Evolutionary conservation across 768 basidiomycete species (phyloP).

Genomic region (Mycena filopes): DNA sequence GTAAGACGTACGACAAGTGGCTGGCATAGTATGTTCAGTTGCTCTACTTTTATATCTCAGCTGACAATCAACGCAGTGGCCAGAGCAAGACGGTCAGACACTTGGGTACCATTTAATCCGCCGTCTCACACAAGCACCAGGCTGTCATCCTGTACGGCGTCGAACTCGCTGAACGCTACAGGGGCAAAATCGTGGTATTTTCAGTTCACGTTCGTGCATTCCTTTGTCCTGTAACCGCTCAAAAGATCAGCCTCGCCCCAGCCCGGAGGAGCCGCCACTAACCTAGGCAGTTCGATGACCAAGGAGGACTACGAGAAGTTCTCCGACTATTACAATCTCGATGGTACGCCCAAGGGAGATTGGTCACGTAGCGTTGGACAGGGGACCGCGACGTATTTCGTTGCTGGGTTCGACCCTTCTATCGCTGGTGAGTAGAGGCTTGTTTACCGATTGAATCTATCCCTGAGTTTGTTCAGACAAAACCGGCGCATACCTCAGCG

Average conservation of each 20-base stretch:
- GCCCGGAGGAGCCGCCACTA: constrained; percentile 19
- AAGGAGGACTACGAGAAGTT: constrained; percentile 19
- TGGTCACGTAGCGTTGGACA: constrained; percentile 20
- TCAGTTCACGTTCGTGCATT: constrained; percentile 14
- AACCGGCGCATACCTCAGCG: constrained; percentile 13
- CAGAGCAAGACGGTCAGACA: constrained; percentile 21
- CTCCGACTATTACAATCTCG: constrained; percentile 13
- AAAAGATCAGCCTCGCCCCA: background rate
- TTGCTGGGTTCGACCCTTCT: constrained; percentile 19
- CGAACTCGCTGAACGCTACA: constrained; percentile 19
- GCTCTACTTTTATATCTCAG: background rate
- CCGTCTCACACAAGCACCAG: background rate
- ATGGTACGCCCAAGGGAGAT: constrained; percentile 21
- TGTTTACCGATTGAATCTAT: background rate
- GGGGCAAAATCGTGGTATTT: constrained; percentile 9
- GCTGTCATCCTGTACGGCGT: constrained; percentile 17
- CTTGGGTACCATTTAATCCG: background rate
- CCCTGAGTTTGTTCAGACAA: constrained; percentile 9
- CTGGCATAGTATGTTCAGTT: constrained; percentile 20
- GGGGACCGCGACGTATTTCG: constrained; percentile 18
- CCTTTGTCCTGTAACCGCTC: background rate
- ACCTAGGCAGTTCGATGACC: constrained; percentile 7
- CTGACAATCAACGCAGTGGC: constrained; percentile 1
- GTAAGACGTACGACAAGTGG: constrained; percentile 25
- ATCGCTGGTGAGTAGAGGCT: constrained; percentile 3